These are phyloP conservation scores for Solanum ossicruentum DNA, from an alignment of 257 asterid species.

Conservation along the genomic window DNA sequence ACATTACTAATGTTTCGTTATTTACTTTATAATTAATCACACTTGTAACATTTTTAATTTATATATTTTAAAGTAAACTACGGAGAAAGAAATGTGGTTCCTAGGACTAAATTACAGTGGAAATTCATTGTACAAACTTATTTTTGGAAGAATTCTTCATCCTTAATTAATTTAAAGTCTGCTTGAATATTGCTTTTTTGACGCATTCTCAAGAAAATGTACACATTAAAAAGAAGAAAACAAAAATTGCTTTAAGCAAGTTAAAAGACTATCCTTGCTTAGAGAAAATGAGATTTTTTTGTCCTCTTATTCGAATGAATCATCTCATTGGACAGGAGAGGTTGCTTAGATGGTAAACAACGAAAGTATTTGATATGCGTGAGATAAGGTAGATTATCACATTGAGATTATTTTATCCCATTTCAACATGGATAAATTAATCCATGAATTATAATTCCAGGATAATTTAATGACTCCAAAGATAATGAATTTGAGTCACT, in stretches of 20 bases:
- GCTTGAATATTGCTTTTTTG: background rate
- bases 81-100: background rate
- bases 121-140: background rate
- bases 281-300: background rate
- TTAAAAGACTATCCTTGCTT: background rate
- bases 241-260: background rate
- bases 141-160: background rate
- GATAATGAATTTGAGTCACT: too few species aligned
- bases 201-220: background rate
- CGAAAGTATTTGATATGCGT: too few species aligned
- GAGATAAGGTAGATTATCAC: too few species aligned
- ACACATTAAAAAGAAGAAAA: background rate
- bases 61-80: background rate
- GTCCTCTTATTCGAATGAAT: background rate
- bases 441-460: too few species aligned
- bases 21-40: background rate
- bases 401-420: too few species aligned
- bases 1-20: background rate
- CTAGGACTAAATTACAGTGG: background rate
- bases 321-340: too few species aligned
- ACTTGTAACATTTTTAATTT: background rate
- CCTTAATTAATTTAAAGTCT: background rate
- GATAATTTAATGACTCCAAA: too few species aligned
- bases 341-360: background rate
- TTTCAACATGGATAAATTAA: too few species aligned